These are phyloP conservation scores for Calonectria montana DNA, from an alignment of 2,329 filamentous ascomycete species.

Conservation along the genomic window DNA sequence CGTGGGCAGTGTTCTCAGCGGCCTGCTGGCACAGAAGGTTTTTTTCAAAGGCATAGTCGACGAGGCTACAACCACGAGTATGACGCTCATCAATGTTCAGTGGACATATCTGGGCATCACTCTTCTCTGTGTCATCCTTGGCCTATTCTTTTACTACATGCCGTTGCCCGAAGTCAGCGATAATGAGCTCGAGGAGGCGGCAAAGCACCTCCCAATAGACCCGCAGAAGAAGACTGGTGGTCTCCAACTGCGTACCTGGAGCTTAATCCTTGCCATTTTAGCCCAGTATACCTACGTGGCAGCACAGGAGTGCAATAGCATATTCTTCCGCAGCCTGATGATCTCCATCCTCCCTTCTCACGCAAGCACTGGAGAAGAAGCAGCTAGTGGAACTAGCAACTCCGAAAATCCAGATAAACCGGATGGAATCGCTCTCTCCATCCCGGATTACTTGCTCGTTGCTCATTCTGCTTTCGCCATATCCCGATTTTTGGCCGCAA, in stretches of 20 bases:
- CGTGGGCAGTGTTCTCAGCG: constrained; percentile 78
- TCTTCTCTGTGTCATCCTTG: constrained; percentile 77
- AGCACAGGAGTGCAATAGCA: constrained; percentile 74
- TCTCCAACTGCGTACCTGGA: constrained; percentile 65
- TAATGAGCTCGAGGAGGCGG: constrained; percentile 62
- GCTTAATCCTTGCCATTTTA: constrained; percentile 76
- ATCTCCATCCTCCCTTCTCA: constrained; percentile 51
- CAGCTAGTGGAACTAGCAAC: constrained; percentile 36
- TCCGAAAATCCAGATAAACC: constrained; percentile 49
- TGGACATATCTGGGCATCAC: constrained; percentile 89
- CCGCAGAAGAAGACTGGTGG: constrained; percentile 62
- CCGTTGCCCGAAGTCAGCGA: constrained; percentile 72
- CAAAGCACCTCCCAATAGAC: constrained; percentile 61
- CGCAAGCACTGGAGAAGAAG: constrained; percentile 32
- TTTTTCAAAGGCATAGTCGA: constrained; percentile 74
- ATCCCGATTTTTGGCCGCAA: constrained; percentile 76
- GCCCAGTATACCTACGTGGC: constrained; percentile 86
- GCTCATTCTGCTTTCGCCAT: constrained; percentile 79
- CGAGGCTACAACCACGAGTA: constrained; percentile 40
- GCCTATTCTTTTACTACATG: constrained; percentile 76
- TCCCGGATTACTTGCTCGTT: constrained; percentile 76
- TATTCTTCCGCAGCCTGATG: constrained; percentile 68
- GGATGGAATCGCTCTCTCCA: constrained; percentile 62
- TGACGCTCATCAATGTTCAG: constrained; percentile 78
- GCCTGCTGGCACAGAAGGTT: constrained; percentile 77